Evolutionary conservation across 2,329 filamentous ascomycete genomes (phyloP).

Genomic region (Pezicula radicicola): DNA sequence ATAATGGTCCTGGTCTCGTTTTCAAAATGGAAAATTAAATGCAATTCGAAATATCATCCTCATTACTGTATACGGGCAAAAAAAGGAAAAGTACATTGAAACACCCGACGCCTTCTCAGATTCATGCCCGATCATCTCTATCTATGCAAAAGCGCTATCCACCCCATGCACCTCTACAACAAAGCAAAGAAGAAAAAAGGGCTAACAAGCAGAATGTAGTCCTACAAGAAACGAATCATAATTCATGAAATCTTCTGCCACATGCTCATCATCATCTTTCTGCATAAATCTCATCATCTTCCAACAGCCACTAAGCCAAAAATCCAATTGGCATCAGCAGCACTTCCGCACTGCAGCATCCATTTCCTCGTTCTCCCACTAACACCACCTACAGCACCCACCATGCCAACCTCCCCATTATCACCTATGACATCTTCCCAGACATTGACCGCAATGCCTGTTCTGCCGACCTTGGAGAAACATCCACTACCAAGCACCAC

Average conservation of each 20-base stretch:
- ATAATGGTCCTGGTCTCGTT: not conserved
- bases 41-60: not conserved
- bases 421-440: constrained; percentile 25
- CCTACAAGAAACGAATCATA: not conserved
- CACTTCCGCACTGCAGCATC: constrained; percentile 20
- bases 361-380: constrained; percentile 23
- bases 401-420: constrained; percentile 21
- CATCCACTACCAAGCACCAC: constrained; percentile 10
- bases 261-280: not conserved
- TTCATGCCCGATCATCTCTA: not conserved
- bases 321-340: constrained; percentile 24
- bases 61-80: not conserved
- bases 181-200: not conserved
- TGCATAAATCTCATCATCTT: not conserved
- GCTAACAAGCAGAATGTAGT: not conserved
- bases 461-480: constrained; percentile 19
- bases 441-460: constrained; percentile 21
- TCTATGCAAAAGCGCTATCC: not conserved
- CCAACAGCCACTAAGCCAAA: constrained; percentile 11
- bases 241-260: not conserved
- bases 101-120: not conserved
- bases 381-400: constrained; percentile 20
- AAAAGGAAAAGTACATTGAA: no score
- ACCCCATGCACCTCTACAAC: not conserved
- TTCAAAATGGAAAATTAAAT: not conserved